Percentiles rank a stretch among this genome's conserved stretches.
Evolutionary conservation across 2,329 filamentous ascomycete genomes (phyloP).

Genomic region (Chrysosporium queenslandicum): DNA sequence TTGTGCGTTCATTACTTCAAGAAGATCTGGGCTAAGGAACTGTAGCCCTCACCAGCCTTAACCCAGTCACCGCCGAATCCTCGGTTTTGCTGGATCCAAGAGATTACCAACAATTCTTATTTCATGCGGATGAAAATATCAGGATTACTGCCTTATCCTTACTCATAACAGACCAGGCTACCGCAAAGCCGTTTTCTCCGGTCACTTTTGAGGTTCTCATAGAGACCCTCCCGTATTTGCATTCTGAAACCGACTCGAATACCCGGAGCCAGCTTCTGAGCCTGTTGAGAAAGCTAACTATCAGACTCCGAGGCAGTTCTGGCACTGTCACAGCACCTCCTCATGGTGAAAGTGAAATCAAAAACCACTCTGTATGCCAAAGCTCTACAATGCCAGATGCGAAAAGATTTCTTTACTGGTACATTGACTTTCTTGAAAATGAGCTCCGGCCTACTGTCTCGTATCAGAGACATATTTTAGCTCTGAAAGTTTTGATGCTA

Average conservation of each 20-base stretch:
- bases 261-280: conserved; percentile 72
- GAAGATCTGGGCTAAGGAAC: neutral
- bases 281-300: conserved; percentile 64
- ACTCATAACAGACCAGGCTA: conserved; percentile 63
- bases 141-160: conserved; percentile 74
- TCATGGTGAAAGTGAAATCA: neutral
- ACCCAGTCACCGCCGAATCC: conserved; percentile 3
- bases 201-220: conserved; percentile 54
- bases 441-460: conserved; percentile 74
- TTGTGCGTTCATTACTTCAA: neutral
- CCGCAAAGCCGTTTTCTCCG: conserved; percentile 60
- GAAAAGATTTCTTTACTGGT: conserved; percentile 58
- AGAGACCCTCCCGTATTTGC: conserved; percentile 57
- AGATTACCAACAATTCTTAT: conserved; percentile 31
- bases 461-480: conserved; percentile 79
- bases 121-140: conserved; percentile 50
- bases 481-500: conserved; percentile 59
- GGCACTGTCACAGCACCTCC: neutral
- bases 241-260: conserved; percentile 77
- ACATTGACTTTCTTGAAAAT: conserved; percentile 57
- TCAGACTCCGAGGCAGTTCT: conserved; percentile 58
- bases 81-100: conserved; percentile 29
- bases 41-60: conserved; percentile 13
- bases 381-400: neutral
- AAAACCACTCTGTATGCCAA: neutral